Evolutionary conservation across 225 moss, liverwort and hornwort species (phyloP).

Genomic region (Pleurozium schreberi): DNA sequence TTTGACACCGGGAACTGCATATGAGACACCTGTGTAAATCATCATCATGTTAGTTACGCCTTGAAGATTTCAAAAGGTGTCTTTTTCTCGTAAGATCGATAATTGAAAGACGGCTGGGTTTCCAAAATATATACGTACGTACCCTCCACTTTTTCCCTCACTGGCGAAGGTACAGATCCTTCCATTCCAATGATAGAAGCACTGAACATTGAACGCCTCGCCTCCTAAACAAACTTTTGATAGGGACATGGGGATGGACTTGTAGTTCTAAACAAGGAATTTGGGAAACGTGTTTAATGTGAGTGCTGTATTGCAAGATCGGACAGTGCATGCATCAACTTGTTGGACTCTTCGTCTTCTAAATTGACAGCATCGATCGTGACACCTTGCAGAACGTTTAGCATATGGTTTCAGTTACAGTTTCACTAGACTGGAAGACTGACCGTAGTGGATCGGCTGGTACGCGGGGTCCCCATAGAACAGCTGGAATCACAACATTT

Average conservation of each 20-base stretch:
- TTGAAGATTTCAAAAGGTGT: not conserved
- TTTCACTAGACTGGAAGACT: not conserved
- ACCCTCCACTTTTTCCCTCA: not conserved
- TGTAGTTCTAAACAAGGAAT: not conserved
- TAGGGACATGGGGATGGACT: not conserved
- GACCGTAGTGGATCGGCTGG: not conserved
- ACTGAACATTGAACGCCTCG: not conserved
- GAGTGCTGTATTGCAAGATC: not conserved
- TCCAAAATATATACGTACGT: no score
- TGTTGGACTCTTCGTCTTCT: not conserved
- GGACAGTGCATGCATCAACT: not conserved
- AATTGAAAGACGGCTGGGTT: not conserved
- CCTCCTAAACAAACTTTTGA: not conserved
- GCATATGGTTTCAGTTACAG: not conserved
- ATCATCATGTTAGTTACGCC: not conserved
- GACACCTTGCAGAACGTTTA: not conserved
- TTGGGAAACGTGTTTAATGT: not conserved
- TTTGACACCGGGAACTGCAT: no score
- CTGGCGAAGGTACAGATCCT: not conserved
- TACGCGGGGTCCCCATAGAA: not conserved
- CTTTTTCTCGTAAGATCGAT: not conserved
- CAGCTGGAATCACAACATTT: not conserved
- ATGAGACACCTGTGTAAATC: no score
- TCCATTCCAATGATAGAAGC: not conserved
- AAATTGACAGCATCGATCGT: not conserved